These are phyloP conservation scores for Aspergillus tanneri DNA, from an alignment of 2,329 filamentous ascomycete species.

Conservation along the genomic window DNA sequence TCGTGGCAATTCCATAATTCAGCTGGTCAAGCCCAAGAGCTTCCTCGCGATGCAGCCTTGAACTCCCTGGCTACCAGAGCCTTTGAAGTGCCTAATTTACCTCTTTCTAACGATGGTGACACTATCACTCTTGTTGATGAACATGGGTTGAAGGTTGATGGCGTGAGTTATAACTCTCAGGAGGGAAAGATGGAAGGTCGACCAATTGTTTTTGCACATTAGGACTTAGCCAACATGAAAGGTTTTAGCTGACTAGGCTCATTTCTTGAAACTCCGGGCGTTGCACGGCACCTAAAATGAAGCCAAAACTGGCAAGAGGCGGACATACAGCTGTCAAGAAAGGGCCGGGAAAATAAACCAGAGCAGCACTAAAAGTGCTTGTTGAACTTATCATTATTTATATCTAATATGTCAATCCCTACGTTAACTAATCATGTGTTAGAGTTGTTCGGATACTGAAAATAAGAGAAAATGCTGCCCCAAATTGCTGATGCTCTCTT, in stretches of 20 bases:
- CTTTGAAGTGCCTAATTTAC: conserved; percentile 10
- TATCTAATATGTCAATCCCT: neutral
- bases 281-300: neutral
- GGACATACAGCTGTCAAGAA: neutral
- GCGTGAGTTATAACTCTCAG: conserved; percentile 14
- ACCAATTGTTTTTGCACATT: conserved; percentile 11
- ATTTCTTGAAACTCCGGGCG: neutral
- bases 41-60: conserved; percentile 11
- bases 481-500: neutral
- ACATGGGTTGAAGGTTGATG: conserved; percentile 17
- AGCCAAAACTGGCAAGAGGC: too few species aligned
- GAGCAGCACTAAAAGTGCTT: neutral
- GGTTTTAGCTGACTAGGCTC: neutral
- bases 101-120: conserved; percentile 13
- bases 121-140: conserved; percentile 19
- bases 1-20: conserved; percentile 17
- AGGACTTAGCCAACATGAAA: neutral
- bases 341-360: neutral
- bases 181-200: conserved; percentile 2
- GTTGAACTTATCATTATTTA: neutral
- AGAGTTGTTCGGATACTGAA: neutral
- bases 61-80: conserved; percentile 3
- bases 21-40: conserved; percentile 10
- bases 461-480: neutral
- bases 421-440: neutral